These are phyloP conservation scores for Thalassiosira pacifica DNA, from an alignment of 352 stramenopile species.

Conservation along the genomic window DNA sequence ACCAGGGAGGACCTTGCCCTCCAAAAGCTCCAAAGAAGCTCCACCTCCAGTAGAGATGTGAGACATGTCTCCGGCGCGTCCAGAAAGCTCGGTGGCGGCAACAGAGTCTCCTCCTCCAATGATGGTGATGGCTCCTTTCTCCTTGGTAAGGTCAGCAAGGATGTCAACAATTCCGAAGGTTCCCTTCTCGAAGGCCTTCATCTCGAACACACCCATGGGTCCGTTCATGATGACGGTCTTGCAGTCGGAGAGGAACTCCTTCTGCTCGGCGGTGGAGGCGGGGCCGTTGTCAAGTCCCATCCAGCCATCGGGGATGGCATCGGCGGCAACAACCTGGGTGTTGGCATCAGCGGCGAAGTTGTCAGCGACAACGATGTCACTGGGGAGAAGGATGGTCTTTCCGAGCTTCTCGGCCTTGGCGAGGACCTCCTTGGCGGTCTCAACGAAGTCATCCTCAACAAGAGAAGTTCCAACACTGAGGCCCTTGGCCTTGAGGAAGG, in stretches of 20 bases:
- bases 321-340: slow-evolving; percentile 80
- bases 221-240: slow-evolving; percentile 99
- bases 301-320: slow-evolving; percentile 95
- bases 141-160: slow-evolving; percentile 94
- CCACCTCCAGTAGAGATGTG: slow-evolving; percentile 97
- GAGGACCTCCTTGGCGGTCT: slow-evolving; percentile 94
- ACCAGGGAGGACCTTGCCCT: slow-evolving; percentile 98
- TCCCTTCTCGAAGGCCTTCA: slow-evolving; percentile 95
- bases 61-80: slow-evolving; percentile 89
- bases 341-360: slow-evolving; percentile 87
- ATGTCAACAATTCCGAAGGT: slow-evolving; percentile 96
- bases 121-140: slow-evolving; percentile 97
- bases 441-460: slow-evolving; percentile 89
- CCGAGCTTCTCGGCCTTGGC: slow-evolving; percentile 95
- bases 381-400: slow-evolving; percentile 93
- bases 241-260: slow-evolving; percentile 91
- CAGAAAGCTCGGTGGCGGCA: slow-evolving; percentile 88
- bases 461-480: slow-evolving; percentile 93
- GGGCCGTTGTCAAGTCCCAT: slow-evolving; percentile 94
- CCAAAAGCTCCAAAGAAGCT: slow-evolving; percentile 98
- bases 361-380: slow-evolving; percentile 95
- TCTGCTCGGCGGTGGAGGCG: slow-evolving; percentile 83
- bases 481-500: slow-evolving; percentile 96
- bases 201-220: slow-evolving; percentile 99
- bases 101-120: slow-evolving; percentile 97